Conservation (phyloP, 2,329 filamentous ascomycete species). For the Corinectria fuckeliana region DNA sequence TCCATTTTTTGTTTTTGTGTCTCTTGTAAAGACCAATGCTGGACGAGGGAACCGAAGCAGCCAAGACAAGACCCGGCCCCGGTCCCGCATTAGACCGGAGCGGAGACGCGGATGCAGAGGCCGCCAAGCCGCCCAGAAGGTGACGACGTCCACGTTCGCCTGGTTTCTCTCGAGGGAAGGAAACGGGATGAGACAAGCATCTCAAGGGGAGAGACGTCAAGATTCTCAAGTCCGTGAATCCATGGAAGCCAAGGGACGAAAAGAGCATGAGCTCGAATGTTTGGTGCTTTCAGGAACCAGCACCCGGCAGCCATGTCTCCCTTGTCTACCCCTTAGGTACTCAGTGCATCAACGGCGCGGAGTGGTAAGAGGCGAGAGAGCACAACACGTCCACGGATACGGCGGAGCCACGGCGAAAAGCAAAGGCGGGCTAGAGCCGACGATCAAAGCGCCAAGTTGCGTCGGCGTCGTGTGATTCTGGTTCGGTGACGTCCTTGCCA, state of each 20-base stretch:
- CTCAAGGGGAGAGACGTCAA: conserved; percentile 4
- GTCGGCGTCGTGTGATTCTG: conserved; percentile 2
- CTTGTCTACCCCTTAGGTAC: conserved; percentile 24
- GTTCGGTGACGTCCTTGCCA: not conserved
- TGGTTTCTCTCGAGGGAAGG: not conserved
- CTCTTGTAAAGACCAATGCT: not conserved
- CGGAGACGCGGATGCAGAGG: not conserved
- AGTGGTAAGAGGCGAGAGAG: not conserved
- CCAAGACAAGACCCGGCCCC: conserved; percentile 6
- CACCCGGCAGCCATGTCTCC: not conserved
- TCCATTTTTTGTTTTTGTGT: not conserved
- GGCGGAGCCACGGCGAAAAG: too few relatives aligned
- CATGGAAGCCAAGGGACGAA: not conserved
- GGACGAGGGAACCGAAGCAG: conserved; percentile 1
- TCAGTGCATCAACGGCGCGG: not conserved
- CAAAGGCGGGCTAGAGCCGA: not conserved
- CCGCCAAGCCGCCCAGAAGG: not conserved
- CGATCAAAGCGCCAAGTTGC: conserved; percentile 7
- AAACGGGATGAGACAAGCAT: not conserved
- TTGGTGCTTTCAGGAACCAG: not conserved
- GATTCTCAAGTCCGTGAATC: not conserved
- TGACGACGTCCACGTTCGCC: not conserved
- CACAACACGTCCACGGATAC: too few relatives aligned
- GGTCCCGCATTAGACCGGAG: conserved; percentile 5
- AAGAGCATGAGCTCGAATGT: conserved; percentile 14